phyloP scores from a whole-genome alignment of 2,329 filamentous ascomycete genomes.

The Fusarium floridanum region DNA sequence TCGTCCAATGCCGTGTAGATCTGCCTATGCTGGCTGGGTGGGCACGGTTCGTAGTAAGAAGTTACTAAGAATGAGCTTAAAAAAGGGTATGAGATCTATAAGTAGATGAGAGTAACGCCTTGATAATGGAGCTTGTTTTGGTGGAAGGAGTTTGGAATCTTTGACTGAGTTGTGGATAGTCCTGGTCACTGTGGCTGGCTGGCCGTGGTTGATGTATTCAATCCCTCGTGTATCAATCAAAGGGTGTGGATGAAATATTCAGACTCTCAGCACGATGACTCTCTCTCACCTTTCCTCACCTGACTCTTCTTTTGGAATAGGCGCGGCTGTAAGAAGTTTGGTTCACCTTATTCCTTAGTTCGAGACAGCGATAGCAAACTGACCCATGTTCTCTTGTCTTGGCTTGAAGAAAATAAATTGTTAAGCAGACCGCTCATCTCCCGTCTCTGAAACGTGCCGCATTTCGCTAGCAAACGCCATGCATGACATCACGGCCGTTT shows the following conservation, averaged over 20 bases:
- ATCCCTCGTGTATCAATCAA: not conserved
- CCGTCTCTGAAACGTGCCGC: constrained; percentile 16
- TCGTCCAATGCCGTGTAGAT: constrained; percentile 2
- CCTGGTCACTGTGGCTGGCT: not conserved
- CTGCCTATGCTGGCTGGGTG: not conserved
- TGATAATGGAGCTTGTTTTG: not conserved
- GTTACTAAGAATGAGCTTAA: constrained; percentile 5
- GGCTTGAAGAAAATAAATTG: constrained; percentile 30
- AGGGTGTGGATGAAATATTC: not conserved
- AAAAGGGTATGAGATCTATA: not conserved
- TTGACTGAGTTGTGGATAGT: not conserved
- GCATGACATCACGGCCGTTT: constrained; percentile 27
- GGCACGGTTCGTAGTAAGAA: not conserved
- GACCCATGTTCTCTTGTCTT: not conserved
- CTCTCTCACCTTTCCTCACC: not conserved
- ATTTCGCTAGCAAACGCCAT: constrained; percentile 7
- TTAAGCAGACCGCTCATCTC: constrained; percentile 40
- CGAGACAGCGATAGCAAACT: not conserved
- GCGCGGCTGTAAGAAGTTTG: not conserved
- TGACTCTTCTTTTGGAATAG: not conserved
- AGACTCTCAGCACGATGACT: not conserved
- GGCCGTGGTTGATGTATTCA: not conserved
- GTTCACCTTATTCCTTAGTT: not conserved
- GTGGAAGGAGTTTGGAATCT: not conserved
- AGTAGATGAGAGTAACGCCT: not conserved